phyloP scores from a whole-genome alignment of 2,329 filamentous ascomycete genomes.

The Colletotrichum paranaense region DNA sequence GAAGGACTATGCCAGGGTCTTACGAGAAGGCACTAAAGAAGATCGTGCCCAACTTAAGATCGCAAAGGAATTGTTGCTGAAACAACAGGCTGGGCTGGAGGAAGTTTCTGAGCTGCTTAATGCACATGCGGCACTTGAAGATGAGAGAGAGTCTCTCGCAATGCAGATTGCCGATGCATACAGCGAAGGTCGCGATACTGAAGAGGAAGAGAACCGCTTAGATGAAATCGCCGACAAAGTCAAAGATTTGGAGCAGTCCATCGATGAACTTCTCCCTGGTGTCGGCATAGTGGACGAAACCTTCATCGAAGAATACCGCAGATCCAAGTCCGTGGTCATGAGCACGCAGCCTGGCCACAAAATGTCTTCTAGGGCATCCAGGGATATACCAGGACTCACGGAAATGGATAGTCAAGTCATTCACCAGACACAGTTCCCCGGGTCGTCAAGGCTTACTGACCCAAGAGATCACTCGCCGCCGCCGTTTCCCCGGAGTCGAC shows the following conservation, averaged over 20 bases:
- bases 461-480: conserved; percentile 31
- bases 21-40: conserved; percentile 59
- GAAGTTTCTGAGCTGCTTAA: conserved; percentile 54
- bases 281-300: conserved; percentile 57
- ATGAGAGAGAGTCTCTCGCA: conserved; percentile 58
- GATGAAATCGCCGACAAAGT: conserved; percentile 60
- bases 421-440: conserved; percentile 61
- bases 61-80: conserved; percentile 60
- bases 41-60: conserved; percentile 59
- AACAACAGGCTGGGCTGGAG: conserved; percentile 57
- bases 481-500: conserved; percentile 37
- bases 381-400: conserved; percentile 31
- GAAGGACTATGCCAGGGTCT: conserved; percentile 57
- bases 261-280: conserved; percentile 55
- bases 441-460: conserved; percentile 30
- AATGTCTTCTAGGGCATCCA: conserved; percentile 15
- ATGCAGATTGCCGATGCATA: conserved; percentile 62
- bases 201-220: conserved; percentile 61
- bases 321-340: conserved; percentile 40
- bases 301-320: conserved; percentile 47
- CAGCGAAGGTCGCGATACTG: conserved; percentile 61
- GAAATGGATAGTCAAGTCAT: conserved; percentile 59
- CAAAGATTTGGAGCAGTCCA: conserved; percentile 49
- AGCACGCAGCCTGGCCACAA: conserved; percentile 41
- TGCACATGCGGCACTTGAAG: conserved; percentile 53